A percentile compares a stretch with the other conserved stretches of the same genome.
Evolutionary conservation across 495 filamentous ascomycete species (phyloP).

Genomic region (Friedmanniomyces simplex): DNA sequence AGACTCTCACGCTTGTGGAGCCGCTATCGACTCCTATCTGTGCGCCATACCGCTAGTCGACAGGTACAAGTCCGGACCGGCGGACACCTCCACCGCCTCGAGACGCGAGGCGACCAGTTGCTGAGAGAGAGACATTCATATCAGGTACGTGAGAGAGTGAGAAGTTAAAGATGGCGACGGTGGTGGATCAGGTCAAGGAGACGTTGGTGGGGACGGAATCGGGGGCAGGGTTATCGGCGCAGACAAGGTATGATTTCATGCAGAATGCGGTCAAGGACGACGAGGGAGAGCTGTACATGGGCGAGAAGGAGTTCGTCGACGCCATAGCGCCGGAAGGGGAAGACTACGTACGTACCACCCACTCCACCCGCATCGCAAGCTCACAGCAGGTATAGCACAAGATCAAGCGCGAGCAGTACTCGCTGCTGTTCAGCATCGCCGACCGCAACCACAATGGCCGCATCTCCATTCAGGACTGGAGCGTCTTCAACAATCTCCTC

Average conservation of each 20-base stretch:
- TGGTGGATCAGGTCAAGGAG: conserved; percentile 26
- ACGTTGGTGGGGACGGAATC: conserved; percentile 29
- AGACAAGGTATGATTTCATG: conserved; percentile 62
- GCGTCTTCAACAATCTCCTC: conserved; percentile 83
- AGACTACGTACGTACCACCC: conserved; percentile 64
- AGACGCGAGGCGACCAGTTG: neutral
- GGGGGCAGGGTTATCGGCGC: conserved; percentile 53
- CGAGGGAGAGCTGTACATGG: conserved; percentile 68
- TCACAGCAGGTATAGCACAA: conserved; percentile 57
- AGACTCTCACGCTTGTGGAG: neutral
- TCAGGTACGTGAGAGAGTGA: conserved; percentile 40
- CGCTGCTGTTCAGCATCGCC: conserved; percentile 81
- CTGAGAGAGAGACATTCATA: neutral
- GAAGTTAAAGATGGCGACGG: conserved; percentile 34
- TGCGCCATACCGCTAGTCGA: neutral
- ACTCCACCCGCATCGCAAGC: neutral
- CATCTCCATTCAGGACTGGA: conserved; percentile 76
- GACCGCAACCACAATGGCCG: conserved; percentile 63
- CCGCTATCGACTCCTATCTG: conserved; percentile 4
- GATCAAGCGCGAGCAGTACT: conserved; percentile 89
- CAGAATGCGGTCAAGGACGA: conserved; percentile 67
- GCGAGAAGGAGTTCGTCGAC: conserved; percentile 71
- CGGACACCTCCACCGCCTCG: neutral
- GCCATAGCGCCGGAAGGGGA: conserved; percentile 80
- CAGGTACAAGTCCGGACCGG: neutral